These are phyloP conservation scores for Spathaspora passalidarum DNA, from an alignment of 805 yeast genomes.

Conservation along the genomic window DNA sequence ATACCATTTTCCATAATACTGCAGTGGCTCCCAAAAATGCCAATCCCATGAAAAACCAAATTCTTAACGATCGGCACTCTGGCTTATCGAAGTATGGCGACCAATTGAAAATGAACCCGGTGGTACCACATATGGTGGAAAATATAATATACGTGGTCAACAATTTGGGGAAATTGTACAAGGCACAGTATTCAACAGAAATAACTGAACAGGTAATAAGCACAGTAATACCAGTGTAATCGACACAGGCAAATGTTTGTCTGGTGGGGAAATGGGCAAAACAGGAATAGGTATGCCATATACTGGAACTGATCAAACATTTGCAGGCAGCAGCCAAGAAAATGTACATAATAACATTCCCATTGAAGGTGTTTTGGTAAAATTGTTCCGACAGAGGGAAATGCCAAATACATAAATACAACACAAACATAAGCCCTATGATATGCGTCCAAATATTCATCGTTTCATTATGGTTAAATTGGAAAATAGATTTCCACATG, in stretches of 20 bases:
- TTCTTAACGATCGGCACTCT: conserved; percentile 75
- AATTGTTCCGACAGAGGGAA: conserved; percentile 62
- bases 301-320: conserved; percentile 73
- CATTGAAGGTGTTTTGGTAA: conserved; percentile 36
- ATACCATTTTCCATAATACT: conserved; percentile 50
- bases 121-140: conserved; percentile 62
- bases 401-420: conserved; percentile 54
- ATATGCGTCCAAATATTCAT: conserved; percentile 93
- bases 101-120: conserved; percentile 85
- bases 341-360: conserved; percentile 52
- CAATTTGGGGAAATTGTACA: conserved; percentile 58
- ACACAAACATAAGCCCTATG: conserved; percentile 59
- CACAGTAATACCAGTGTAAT: conserved; percentile 90
- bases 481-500: conserved; percentile 59
- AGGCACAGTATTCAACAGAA: conserved; percentile 78
- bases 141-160: conserved; percentile 49
- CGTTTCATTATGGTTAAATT: conserved; percentile 76
- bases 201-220: conserved; percentile 86
- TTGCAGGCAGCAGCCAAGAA: conserved; percentile 71
- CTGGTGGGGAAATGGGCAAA: conserved; percentile 63
- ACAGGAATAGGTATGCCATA: conserved; percentile 91
- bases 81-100: conserved; percentile 88
- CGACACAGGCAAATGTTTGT: conserved; percentile 84
- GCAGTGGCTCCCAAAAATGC: conserved; percentile 75
- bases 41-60: conserved; percentile 74